Percentiles rank a stretch among this genome's conserved stretches.
Evolutionary conservation across 345 rosid genomes (phyloP).

Genomic region (Brassica incana): DNA sequence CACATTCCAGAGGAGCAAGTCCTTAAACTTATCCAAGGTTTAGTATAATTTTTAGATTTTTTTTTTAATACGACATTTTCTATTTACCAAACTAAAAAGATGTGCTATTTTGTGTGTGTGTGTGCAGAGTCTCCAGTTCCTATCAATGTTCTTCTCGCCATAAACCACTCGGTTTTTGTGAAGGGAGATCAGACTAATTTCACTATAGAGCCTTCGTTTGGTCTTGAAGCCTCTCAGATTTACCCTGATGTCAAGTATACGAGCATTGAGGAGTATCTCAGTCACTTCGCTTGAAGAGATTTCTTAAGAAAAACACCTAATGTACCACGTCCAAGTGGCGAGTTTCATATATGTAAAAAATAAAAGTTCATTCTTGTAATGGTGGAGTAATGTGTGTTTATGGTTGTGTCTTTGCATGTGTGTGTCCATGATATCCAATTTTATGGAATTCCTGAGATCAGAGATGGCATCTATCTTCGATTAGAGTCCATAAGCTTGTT

Average conservation of each 20-base stretch:
- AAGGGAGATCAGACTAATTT: conserved; percentile 73
- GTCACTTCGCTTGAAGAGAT: conserved; percentile 44
- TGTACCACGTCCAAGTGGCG: not conserved
- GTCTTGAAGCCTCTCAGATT: conserved; percentile 77
- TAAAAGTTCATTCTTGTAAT: not conserved
- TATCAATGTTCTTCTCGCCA: conserved; percentile 43
- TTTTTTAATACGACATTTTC: not conserved
- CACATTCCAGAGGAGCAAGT: conserved; percentile 57
- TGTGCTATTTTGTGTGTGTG: not conserved
- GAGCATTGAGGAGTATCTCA: conserved; percentile 64
- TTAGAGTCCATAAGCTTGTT: not conserved
- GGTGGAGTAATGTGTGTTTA: not conserved
- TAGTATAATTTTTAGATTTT: not conserved
- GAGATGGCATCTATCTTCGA: not conserved
- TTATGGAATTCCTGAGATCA: not conserved
- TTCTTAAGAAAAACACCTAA: not conserved
- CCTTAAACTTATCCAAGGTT: conserved; percentile 59
- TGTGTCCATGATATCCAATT: not conserved
- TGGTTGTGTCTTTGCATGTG: not conserved
- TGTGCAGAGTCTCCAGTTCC: conserved; percentile 60
- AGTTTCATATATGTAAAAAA: not conserved
- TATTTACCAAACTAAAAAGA: not conserved
- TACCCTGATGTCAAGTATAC: conserved; percentile 78
- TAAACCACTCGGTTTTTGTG: conserved; percentile 62
- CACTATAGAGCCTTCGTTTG: conserved; percentile 63